Evolutionary conservation across 2,329 filamentous ascomycete genomes (phyloP).

Genomic region (Xylariomycetidae sp.): DNA sequence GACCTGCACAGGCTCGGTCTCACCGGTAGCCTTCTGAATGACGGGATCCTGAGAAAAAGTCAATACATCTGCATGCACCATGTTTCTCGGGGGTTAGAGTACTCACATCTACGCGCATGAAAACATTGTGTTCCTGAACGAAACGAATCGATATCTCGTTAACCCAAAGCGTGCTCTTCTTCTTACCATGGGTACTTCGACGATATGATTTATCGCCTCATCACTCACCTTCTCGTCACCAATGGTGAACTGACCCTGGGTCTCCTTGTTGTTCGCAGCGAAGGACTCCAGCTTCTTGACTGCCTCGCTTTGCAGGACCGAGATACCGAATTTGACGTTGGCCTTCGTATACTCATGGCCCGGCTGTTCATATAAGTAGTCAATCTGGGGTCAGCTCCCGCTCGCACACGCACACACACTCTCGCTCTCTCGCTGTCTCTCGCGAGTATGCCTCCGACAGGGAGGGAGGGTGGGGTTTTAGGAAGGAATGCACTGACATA

Average conservation of each 20-base stretch:
- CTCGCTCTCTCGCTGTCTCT: too few species aligned
- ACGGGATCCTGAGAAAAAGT: slow-evolving; percentile 62
- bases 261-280: slow-evolving; percentile 75
- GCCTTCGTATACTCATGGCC: slow-evolving; percentile 98
- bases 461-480: too few species aligned
- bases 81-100: too few species aligned
- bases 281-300: slow-evolving; percentile 75
- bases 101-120: slow-evolving; percentile 81
- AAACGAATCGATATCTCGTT: too few species aligned
- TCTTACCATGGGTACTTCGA: too few species aligned
- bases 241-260: slow-evolving; percentile 94
- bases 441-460: too few species aligned
- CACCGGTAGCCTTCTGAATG: slow-evolving; percentile 78
- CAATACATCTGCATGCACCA: too few species aligned
- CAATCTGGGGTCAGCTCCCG: too few species aligned
- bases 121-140: slow-evolving; percentile 83
- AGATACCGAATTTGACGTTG: slow-evolving; percentile 83
- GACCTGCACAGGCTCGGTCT: slow-evolving; percentile 74
- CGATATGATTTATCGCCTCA: too few species aligned
- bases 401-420: too few species aligned
- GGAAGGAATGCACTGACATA: slow-evolving; percentile 58
- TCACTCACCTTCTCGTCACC: slow-evolving; percentile 84
- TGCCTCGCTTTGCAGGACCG: slow-evolving; percentile 68
- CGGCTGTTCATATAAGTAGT: too few species aligned
- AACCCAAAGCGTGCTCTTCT: too few species aligned